These are phyloP conservation scores for Myxozyma neglecta DNA, from an alignment of 805 yeast genomes.

Conservation along the genomic window DNA sequence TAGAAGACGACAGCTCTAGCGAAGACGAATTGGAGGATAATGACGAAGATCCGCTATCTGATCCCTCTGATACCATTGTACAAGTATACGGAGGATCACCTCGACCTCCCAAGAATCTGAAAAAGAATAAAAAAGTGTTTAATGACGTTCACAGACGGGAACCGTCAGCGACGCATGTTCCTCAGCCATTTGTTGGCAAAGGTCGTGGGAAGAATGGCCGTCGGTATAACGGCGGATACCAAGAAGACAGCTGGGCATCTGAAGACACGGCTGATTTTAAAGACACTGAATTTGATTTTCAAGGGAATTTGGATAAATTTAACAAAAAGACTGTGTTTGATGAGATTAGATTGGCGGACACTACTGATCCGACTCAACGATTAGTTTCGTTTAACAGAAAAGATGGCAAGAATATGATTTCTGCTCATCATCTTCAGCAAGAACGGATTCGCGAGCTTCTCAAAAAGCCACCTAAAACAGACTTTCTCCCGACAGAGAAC, in stretches of 20 bases:
- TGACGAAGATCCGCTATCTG: not conserved
- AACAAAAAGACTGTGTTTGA: conserved; percentile 79
- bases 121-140: not conserved
- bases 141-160: conserved; percentile 9
- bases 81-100: conserved; percentile 3
- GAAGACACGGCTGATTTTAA: conserved; percentile 45
- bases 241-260: conserved; percentile 35
- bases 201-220: conserved; percentile 18
- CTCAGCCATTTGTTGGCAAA: conserved; percentile 19
- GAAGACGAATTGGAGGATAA: not conserved
- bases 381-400: conserved; percentile 70
- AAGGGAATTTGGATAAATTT: conserved; percentile 73
- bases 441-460: conserved; percentile 16
- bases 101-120: conserved; percentile 1
- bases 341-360: conserved; percentile 60
- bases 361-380: conserved; percentile 57
- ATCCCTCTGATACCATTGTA: conserved; percentile 1
- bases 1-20: not conserved
- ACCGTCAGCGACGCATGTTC: conserved; percentile 20
- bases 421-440: conserved; percentile 30
- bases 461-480: conserved; percentile 15
- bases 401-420: conserved; percentile 24
- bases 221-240: conserved; percentile 30
- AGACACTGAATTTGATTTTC: conserved; percentile 81
- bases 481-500: conserved; percentile 27